These are phyloP conservation scores for Starmerella sirachaensis DNA, from an alignment of 805 yeast genomes.

Conservation along the genomic window DNA sequence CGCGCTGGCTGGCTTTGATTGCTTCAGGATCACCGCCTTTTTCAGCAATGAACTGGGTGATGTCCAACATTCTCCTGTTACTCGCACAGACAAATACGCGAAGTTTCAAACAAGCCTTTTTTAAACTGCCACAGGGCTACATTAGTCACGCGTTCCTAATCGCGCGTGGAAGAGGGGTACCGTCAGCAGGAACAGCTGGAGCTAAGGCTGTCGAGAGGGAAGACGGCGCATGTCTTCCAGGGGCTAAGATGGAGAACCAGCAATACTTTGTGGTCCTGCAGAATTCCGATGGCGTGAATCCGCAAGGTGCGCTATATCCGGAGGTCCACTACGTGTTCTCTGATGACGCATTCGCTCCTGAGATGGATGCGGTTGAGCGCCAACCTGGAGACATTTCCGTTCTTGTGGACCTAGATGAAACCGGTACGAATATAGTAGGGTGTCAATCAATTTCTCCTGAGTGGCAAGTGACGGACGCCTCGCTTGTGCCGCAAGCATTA, in stretches of 20 bases:
- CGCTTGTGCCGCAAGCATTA: constrained; percentile 18
- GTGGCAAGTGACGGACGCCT: constrained; percentile 29
- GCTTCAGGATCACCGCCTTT: constrained; percentile 93
- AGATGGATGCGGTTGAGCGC: constrained; percentile 27
- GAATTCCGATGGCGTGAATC: constrained; percentile 10
- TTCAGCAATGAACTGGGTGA: constrained; percentile 81
- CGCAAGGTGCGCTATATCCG: constrained; percentile 26
- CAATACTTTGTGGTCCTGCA: constrained; percentile 21
- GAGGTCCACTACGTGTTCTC: constrained; percentile 30
- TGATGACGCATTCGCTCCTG: constrained; percentile 30
- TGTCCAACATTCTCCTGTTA: constrained; percentile 64
- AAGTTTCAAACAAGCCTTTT: too few relatives aligned
- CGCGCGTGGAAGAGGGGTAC: too few relatives aligned
- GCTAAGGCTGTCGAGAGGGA: too few relatives aligned
- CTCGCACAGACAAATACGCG: too few relatives aligned
- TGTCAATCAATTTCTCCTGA: constrained; percentile 29
- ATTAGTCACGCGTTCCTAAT: too few relatives aligned
- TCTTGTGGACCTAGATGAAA: constrained; percentile 29
- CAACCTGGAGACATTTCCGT: constrained; percentile 26
- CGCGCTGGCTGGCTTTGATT: constrained; percentile 78
- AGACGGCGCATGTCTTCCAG: background rate
- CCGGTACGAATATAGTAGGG: constrained; percentile 25
- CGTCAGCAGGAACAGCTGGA: too few relatives aligned
- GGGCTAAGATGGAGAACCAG: constrained; percentile 5
- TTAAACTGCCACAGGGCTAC: too few relatives aligned